These are phyloP conservation scores for Aureobasidium sp. DNA, from an alignment of 2,329 filamentous ascomycete genomes.

Conservation along the genomic window DNA sequence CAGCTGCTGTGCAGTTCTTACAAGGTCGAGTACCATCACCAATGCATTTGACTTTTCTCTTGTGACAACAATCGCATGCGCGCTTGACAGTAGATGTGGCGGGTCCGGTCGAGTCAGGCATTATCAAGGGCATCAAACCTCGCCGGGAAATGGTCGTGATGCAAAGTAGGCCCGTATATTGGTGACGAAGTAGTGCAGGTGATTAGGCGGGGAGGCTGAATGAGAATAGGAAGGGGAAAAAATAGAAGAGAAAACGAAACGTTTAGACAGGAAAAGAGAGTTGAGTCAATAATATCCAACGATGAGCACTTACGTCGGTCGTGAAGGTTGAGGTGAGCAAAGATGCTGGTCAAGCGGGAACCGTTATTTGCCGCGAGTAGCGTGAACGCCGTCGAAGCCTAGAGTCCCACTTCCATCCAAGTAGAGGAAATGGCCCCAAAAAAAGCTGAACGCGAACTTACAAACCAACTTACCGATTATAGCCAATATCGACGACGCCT, in stretches of 20 bases:
- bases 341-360: slow-evolving; percentile 13
- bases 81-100: slow-evolving; percentile 24
- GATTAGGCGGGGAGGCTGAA: not conserved
- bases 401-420: slow-evolving; percentile 7
- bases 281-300: slow-evolving; percentile 14
- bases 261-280: slow-evolving; percentile 10
- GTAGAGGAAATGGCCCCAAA: not conserved
- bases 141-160: not conserved
- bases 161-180: not conserved
- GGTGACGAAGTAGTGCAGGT: not conserved
- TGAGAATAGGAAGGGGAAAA: slow-evolving; percentile 3
- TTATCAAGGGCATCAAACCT: slow-evolving; percentile 18
- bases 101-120: slow-evolving; percentile 17
- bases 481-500: not conserved
- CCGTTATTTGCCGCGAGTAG: slow-evolving; percentile 14
- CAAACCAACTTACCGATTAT: slow-evolving; percentile 5
- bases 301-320: slow-evolving; percentile 8
- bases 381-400: slow-evolving; percentile 18
- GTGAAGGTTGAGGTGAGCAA: slow-evolving; percentile 12
- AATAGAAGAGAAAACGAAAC: slow-evolving; percentile 13
- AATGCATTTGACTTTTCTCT: slow-evolving; percentile 46
- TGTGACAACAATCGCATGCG: slow-evolving; percentile 32
- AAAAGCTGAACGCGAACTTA: not conserved
- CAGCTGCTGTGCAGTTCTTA: slow-evolving; percentile 54
- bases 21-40: slow-evolving; percentile 47